A percentile compares a stretch with the other conserved stretches of the same genome.
Conservation (phyloP, 2,329 filamentous ascomycete species). For the Stachybotrys chartarum region DNA sequence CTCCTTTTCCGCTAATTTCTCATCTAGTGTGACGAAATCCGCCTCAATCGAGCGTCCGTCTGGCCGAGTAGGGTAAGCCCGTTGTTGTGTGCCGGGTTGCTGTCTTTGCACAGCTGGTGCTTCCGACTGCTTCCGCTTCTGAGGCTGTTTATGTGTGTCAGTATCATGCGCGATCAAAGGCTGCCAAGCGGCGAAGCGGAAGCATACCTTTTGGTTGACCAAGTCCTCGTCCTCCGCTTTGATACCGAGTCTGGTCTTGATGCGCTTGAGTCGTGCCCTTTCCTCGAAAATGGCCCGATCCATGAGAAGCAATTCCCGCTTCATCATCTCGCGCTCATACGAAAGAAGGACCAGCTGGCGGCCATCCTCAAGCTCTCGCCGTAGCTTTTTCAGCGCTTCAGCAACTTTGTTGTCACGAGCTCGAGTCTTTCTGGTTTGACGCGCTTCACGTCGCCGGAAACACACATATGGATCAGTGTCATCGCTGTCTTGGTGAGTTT, state of each 20-base stretch:
- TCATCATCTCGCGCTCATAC: constrained; percentile 70
- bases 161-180: constrained; percentile 12
- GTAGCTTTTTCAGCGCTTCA: constrained; percentile 87
- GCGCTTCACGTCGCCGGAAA: constrained; percentile 89
- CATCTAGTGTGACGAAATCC: constrained; percentile 70
- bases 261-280: constrained; percentile 73
- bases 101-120: constrained; percentile 53
- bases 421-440: constrained; percentile 90
- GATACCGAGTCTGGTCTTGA: constrained; percentile 82
- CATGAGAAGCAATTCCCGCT: constrained; percentile 66
- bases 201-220: constrained; percentile 81
- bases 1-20: constrained; percentile 73
- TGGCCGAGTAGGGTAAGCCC: constrained; percentile 55
- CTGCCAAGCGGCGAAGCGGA: constrained; percentile 24
- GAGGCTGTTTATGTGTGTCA: constrained; percentile 46
- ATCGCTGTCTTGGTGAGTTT: constrained; percentile 89
- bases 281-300: constrained; percentile 80
- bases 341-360: constrained; percentile 73
- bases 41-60: constrained; percentile 68
- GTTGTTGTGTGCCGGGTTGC: constrained; percentile 53
- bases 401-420: constrained; percentile 89
- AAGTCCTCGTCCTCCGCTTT: constrained; percentile 91
- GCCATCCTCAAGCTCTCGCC: constrained; percentile 84
- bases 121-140: constrained; percentile 62
- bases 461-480: constrained; percentile 97